Conservation (phyloP, 148 eudicot species). For the Heliosperma pusillum region DNA sequence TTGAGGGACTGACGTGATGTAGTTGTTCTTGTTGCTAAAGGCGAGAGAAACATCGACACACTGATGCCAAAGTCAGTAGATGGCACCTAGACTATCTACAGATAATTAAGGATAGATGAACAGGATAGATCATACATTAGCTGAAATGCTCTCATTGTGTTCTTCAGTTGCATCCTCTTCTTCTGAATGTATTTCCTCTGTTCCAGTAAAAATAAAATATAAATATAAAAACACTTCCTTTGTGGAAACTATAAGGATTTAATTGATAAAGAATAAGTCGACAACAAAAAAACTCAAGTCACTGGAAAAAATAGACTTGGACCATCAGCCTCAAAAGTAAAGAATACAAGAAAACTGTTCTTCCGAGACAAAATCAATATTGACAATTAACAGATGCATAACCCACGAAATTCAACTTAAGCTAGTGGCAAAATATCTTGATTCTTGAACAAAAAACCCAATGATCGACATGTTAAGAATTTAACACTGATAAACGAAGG, state of each 20-base stretch:
- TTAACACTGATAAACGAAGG: not conserved
- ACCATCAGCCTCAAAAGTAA: constrained; percentile 5
- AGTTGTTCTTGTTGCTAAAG: not conserved
- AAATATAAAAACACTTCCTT: not conserved
- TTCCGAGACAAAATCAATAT: not conserved
- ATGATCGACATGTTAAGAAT: not conserved
- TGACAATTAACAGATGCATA: not conserved
- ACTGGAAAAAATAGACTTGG: not conserved
- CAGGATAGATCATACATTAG: constrained; percentile 36
- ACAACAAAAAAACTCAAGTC: constrained; percentile 1
- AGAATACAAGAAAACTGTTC: not conserved
- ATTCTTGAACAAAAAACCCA: not conserved
- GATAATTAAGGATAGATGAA: not conserved
- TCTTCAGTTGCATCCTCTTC: constrained; percentile 26
- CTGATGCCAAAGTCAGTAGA: not conserved
- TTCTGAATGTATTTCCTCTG: constrained; percentile 29
- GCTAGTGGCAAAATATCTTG: not conserved
- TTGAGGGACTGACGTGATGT: too few relatives aligned
- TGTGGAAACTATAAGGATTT: not conserved
- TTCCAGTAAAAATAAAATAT: not conserved
- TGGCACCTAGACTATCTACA: not conserved
- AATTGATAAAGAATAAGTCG: not conserved
- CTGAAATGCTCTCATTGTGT: constrained; percentile 24
- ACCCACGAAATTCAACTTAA: not conserved
- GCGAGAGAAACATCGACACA: not conserved